Conservation (phyloP, 345 rosid species). For the Kandelia obovata region DNA sequence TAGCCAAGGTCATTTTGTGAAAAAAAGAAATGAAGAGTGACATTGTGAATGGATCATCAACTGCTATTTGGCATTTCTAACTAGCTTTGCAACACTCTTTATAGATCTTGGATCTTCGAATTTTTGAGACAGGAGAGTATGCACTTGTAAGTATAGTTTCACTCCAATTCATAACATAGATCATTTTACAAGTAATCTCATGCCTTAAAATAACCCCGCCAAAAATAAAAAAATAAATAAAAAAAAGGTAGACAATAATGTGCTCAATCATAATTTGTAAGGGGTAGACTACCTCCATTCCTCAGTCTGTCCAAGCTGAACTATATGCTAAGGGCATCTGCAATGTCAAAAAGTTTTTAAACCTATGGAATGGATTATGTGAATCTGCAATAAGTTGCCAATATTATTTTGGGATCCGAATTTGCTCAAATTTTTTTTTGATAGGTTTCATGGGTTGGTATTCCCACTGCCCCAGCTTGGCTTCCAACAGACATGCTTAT, state of each 20-base stretch:
- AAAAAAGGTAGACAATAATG: too few species aligned
- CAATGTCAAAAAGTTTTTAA: neutral
- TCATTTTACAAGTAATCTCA: too few species aligned
- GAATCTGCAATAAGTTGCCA: neutral
- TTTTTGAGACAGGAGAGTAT: constrained; percentile 89
- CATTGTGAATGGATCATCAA: too few species aligned
- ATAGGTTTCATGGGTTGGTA: constrained; percentile 88
- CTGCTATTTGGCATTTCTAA: neutral
- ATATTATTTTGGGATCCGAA: neutral
- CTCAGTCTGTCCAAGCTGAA: neutral
- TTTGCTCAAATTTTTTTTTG: neutral
- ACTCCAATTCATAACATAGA: too few species aligned
- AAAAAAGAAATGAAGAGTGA: too few species aligned
- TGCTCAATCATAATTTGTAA: too few species aligned
- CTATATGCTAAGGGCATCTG: neutral
- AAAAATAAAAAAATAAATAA: too few species aligned
- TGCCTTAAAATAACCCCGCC: too few species aligned
- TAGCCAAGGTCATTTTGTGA: neutral
- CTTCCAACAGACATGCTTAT: constrained; percentile 91
- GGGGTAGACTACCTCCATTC: too few species aligned
- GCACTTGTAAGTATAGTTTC: constrained; percentile 66
- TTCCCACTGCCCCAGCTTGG: constrained; percentile 97
- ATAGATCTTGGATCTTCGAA: constrained; percentile 72
- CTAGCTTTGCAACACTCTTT: neutral
- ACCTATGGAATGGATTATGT: neutral